Evolutionary conservation across 257 asterid genomes (phyloP), one percentile per base, ranked within the genome.

Genomic region (Thymus quinquecostatus): DNA sequence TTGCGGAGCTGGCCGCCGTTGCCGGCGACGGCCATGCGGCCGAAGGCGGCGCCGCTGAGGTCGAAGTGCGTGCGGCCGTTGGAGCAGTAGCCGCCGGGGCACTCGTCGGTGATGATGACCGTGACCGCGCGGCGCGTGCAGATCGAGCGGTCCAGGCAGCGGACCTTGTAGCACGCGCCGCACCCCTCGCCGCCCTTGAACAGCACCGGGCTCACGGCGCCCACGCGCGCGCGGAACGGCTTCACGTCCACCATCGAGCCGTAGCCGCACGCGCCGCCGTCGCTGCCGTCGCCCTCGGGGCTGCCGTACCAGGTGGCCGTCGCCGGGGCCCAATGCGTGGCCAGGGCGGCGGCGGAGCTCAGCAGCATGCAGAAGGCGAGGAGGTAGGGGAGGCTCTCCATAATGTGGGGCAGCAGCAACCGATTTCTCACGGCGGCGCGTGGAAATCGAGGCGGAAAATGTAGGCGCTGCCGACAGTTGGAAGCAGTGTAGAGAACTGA

Each of bases 221-320:
- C 99, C 0, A 94, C 99, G 10, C 99, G 86, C 3, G 99, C 99
- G 64, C 82, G 69, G 77, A 85, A 89, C 45, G 99, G 99, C 81
- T 82, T 91, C 85, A 94, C 99, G 50, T 94, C 97, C 82, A 94
- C 99, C 78, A 94, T 53, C 0, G 96, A 78, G 7, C 99, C 99
- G 82, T 91, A 91, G 29, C 97, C 97, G 67, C 99, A 94, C 47
- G 99, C 97, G 79, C 97, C 99, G 3, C 97, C 99, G 64, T 77
- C 75, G 74, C 99, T 94, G n/a, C 99, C 99, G 82, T 94, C 99
- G 6, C 99, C 99, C 34, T 91, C 91, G 28, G 99, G 92, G 77
- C 86, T 85, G n/a, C 99, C 99, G 82, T 94, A 94, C 99, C 99
- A 94, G 28, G 99, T 94, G 10, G 99, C 99, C 53, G 99, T 83